A percentile compares a stretch with the other conserved stretches of the same genome.
phyloP scores from a whole-genome alignment of 192 early-diverging fungal genomes.

The Gryganskiella cystojenkinii region DNA sequence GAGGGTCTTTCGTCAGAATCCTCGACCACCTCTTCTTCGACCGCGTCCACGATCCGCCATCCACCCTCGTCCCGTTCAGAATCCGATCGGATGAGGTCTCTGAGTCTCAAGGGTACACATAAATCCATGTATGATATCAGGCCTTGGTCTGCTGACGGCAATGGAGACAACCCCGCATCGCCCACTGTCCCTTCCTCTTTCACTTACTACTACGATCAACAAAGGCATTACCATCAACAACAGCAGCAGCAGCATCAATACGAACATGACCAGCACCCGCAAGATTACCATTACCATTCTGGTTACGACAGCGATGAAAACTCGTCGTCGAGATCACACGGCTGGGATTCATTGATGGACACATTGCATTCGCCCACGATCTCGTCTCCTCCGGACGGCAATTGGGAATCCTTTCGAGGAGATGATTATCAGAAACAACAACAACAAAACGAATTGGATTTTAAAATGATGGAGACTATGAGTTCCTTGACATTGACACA shows the following conservation, averaged over 20 bases:
- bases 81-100: constrained; percentile 25
- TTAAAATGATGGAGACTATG: constrained; percentile 31
- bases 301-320: constrained; percentile 45
- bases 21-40: constrained; percentile 12
- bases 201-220: neutral
- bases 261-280: no score
- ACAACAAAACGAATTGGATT: constrained; percentile 14
- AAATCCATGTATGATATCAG: constrained; percentile 51
- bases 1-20: neutral
- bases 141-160: constrained; percentile 44
- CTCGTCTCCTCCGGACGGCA: constrained; percentile 23
- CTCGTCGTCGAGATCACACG: constrained; percentile 12
- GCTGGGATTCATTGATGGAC: constrained; percentile 51
- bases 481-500: constrained; percentile 9
- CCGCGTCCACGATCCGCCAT: no score
- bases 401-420: constrained; percentile 35
- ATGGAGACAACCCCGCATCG: constrained; percentile 20
- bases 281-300: neutral
- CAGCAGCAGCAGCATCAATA: neutral
- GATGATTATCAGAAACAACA: no score
- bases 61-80: neutral
- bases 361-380: constrained; percentile 37
- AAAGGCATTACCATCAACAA: neutral
- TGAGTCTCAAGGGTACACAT: constrained; percentile 48
- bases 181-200: constrained; percentile 1